Evolutionary conservation across 257 asterid species (phyloP).

Genomic region (Solanum neorickii): DNA sequence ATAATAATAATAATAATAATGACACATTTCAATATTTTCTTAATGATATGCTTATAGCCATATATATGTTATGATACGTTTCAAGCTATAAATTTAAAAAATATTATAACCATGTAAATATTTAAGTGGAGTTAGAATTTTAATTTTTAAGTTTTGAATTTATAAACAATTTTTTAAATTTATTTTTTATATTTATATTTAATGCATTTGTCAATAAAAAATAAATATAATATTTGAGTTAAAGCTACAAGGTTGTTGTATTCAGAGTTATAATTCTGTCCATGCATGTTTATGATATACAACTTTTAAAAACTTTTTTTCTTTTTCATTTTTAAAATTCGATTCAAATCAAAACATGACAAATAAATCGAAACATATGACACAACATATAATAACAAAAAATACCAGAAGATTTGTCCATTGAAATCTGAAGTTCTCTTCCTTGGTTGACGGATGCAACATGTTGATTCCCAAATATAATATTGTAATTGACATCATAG

Average conservation of each 20-base stretch:
- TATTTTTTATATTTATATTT: background rate
- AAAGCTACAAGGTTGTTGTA: background rate
- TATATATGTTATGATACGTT: background rate
- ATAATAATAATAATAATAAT: background rate
- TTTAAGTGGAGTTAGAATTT: background rate
- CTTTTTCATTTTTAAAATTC: background rate
- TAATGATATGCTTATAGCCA: background rate
- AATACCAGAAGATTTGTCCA: slow-evolving; percentile 47
- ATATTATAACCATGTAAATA: background rate
- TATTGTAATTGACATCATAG: slow-evolving; percentile 24
- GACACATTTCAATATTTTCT: background rate
- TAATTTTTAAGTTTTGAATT: background rate
- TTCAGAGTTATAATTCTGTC: background rate
- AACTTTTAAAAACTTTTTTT: background rate
- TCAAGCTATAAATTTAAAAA: background rate
- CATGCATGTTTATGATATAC: background rate
- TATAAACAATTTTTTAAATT: background rate
- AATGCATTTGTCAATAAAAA: background rate
- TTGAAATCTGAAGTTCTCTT: slow-evolving; percentile 34
- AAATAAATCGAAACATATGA: background rate
- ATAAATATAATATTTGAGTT: background rate
- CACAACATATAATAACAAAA: background rate
- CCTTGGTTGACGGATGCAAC: slow-evolving; percentile 20
- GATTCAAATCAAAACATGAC: background rate
- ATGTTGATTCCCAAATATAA: slow-evolving; percentile 39